Evolutionary conservation across 371 early-diverging fungal genomes (phyloP).

Genomic region (Lichtheimia ramosa): DNA sequence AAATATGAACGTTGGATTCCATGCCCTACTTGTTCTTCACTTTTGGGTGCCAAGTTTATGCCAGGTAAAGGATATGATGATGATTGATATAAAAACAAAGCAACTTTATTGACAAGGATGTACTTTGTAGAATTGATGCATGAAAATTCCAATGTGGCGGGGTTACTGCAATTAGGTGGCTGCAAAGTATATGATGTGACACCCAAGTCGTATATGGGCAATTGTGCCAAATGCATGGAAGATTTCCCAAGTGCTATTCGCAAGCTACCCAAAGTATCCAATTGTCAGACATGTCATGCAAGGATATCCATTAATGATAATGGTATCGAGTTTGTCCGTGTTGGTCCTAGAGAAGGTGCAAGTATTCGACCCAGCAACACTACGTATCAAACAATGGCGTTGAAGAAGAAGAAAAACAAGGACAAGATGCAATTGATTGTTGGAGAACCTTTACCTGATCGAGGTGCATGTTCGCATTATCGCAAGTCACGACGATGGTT

Average conservation of each 20-base stretch:
- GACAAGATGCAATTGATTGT: slow-evolving; percentile 52
- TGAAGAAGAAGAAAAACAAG: slow-evolving; percentile 45
- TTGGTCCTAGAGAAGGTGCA: slow-evolving; percentile 47
- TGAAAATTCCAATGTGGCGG: slow-evolving; percentile 54
- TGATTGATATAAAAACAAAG: not conserved
- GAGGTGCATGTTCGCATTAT: slow-evolving; percentile 94
- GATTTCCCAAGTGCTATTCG: slow-evolving; percentile 28
- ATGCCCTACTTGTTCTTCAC: slow-evolving; percentile 68
- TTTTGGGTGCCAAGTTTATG: slow-evolving; percentile 53
- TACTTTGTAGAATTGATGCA: slow-evolving; percentile 57
- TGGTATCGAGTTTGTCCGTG: slow-evolving; percentile 53
- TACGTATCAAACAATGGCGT: not conserved
- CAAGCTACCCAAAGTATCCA: slow-evolving; percentile 32
- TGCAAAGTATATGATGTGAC: slow-evolving; percentile 69
- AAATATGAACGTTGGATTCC: slow-evolving; percentile 55
- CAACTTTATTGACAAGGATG: too few relatives aligned
- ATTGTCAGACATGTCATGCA: slow-evolving; percentile 60
- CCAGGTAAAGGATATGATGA: slow-evolving; percentile 15
- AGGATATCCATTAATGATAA: slow-evolving; percentile 43
- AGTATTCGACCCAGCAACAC: slow-evolving; percentile 5
- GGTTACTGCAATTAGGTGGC: slow-evolving; percentile 73
- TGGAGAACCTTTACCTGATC: slow-evolving; percentile 76
- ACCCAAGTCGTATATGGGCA: slow-evolving; percentile 62
- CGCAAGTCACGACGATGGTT: slow-evolving; percentile 94
- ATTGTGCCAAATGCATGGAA: slow-evolving; percentile 57